Base-by-base conservation (phyloP, 2,329 filamentous ascomycete genomes). In the Pleomassaria siparia region DNA sequence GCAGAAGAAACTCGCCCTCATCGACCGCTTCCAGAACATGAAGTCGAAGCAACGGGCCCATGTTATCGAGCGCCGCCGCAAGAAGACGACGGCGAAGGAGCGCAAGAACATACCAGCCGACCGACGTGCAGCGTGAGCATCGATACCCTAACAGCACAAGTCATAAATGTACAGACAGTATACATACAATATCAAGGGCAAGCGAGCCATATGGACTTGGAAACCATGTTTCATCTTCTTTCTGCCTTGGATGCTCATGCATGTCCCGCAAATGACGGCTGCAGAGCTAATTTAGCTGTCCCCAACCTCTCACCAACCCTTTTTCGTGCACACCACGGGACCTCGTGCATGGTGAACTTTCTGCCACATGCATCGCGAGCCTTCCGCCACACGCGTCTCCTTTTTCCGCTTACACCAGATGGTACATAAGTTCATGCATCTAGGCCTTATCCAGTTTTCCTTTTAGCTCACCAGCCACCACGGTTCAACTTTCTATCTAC, bases 61-160 rank as follows among this genome's bases (percentile, higher is more conserved):
- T 75, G 84, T 86, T 12, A 89, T 97, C 62, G 90, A 95, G 78
- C 80, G 89, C 67, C 85, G 87, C 74, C 78, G 90, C 72, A 96
- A 96, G 85, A 96, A 96, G 85, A 77, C 89, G 44, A 84, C 88
- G 0, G 78, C 83, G 9, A 92, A 87, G 77, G 94, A 97, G 79
- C 88, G 88, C 76, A 95, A 66, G 63, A 72, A 72, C 44, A 78
- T 79, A 75, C 76, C 76, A 11, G 58, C 61, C 41, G 70, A 67
- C 48, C 66, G 75, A 51, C 64, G 68, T n/a, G 49, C 42, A 36
- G 55, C 44, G 25, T 62, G 40, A 40, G 21, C n/a, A 21, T 29
- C 22, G 6, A 9, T 15, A 37, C 9, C 20, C 29, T n/a, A n/a
- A 20, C 3, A 20, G 15, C 35, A 21, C 35, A 11, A 37, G 18